These are phyloP conservation scores for Dictyostelium brefeldianum DNA, from an alignment of 78 protist species.

Conservation along the genomic window DNA sequence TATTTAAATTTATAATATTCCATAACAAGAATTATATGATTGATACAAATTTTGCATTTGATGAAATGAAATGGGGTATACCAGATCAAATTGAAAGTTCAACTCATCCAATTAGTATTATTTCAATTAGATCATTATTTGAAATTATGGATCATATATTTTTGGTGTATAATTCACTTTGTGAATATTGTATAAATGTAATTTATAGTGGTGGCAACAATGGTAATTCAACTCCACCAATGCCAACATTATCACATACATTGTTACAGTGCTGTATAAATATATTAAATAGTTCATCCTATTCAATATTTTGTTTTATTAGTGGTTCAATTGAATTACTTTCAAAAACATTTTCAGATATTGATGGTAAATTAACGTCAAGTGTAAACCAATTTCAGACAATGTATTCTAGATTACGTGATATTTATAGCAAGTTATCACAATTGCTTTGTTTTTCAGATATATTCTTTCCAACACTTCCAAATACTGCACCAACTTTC, in stretches of 20 bases:
- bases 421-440: constrained; percentile 20
- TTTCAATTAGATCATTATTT: not conserved
- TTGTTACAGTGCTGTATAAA: constrained; percentile 13
- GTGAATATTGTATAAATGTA: not conserved
- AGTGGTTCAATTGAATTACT: constrained; percentile 25
- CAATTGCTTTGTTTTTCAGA: constrained; percentile 26
- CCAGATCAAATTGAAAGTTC: constrained; percentile 50
- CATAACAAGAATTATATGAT: constrained; percentile 39
- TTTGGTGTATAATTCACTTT: not conserved
- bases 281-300: constrained; percentile 47
- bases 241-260: constrained; percentile 14
- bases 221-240: not conserved
- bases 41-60: constrained; percentile 49
- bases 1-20: constrained; percentile 36
- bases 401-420: constrained; percentile 16
- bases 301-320: constrained; percentile 54
- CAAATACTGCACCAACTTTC: constrained; percentile 19
- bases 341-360: constrained; percentile 8
- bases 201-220: not conserved
- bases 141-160: constrained; percentile 53
- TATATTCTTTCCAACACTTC: constrained; percentile 61
- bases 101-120: constrained; percentile 35
- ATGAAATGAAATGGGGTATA: constrained; percentile 64
- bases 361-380: not conserved
- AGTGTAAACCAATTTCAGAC: not conserved